A percentile compares a stretch with the other conserved stretches of the same genome.
Conservation (phyloP, 2,329 filamentous ascomycete species). For the Cercospora sp. region DNA sequence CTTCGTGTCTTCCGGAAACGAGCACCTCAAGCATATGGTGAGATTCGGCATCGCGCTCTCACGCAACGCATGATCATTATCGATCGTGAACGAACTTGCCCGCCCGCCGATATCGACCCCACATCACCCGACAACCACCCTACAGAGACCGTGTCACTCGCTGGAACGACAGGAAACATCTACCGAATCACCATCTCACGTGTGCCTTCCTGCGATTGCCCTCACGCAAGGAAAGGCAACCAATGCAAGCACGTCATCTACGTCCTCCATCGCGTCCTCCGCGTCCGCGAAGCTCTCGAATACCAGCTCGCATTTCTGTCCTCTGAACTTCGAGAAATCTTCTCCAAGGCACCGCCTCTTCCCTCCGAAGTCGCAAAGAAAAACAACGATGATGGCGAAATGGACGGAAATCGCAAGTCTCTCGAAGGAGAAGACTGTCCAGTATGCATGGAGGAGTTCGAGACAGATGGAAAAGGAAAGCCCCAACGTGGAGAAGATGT, state of each 20-base stretch:
- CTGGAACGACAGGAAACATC: conserved; percentile 63
- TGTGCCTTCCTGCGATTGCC: conserved; percentile 45
- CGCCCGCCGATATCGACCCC: conserved; percentile 10
- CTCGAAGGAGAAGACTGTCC: conserved; percentile 62
- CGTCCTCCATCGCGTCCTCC: conserved; percentile 60
- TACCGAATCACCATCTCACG: conserved; percentile 59
- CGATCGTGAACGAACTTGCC: conserved; percentile 29
- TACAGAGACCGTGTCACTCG: conserved; percentile 58
- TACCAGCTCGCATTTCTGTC: conserved; percentile 64
- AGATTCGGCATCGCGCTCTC: conserved; percentile 33
- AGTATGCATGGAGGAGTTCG: conserved; percentile 52
- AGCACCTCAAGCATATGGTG: conserved; percentile 29
- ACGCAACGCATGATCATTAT: conserved; percentile 39
- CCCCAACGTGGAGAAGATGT: conserved; percentile 43
- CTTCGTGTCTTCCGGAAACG: conserved; percentile 30
- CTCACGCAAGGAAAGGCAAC: conserved; percentile 41
- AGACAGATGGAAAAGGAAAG: conserved; percentile 19
- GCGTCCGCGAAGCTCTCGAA: conserved; percentile 55
- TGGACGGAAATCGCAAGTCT: conserved; percentile 56
- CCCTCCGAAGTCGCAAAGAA: conserved; percentile 40
- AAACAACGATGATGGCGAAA: conserved; percentile 43
- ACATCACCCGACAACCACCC: conserved; percentile 38
- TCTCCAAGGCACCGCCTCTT: conserved; percentile 56
- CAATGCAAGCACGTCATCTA: conserved; percentile 68
- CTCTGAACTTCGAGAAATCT: conserved; percentile 59